These are phyloP conservation scores for Phoenix roebelenii DNA, from an alignment of 176 grass and related monocot species.

Conservation along the genomic window DNA sequence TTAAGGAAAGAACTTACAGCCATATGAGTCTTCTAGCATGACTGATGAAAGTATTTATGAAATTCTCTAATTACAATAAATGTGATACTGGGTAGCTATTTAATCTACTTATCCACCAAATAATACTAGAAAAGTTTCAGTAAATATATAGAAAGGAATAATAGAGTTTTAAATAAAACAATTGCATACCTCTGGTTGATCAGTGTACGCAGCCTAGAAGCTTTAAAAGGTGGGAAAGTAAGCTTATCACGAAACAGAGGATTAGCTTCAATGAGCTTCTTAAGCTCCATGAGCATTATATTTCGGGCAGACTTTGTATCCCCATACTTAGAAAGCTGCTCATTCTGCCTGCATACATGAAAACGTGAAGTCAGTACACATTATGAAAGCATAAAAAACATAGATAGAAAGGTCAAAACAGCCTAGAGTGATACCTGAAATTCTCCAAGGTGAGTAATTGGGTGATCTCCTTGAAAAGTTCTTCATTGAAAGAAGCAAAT, in stretches of 20 bases:
- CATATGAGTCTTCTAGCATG: too few relatives aligned
- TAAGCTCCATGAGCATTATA: constrained; percentile 98
- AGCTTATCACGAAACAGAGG: constrained; percentile 95
- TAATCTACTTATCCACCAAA: too few relatives aligned
- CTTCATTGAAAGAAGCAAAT: constrained; percentile 97
- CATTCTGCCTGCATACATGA: constrained; percentile 74
- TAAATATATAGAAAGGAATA: background rate
- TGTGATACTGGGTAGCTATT: too few relatives aligned
- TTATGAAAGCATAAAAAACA: background rate
- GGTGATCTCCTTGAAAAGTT: constrained; percentile 99
- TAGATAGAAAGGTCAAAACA: background rate
- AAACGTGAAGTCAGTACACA: constrained; percentile 5
- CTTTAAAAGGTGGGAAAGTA: constrained; percentile 91
- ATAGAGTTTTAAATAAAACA: constrained; percentile 5
- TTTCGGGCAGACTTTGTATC: constrained; percentile 98
- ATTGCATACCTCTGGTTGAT: constrained; percentile 88
- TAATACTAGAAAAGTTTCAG: too few relatives aligned
- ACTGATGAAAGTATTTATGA: too few relatives aligned
- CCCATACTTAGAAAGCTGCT: constrained; percentile 97
- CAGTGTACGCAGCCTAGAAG: constrained; percentile 85
- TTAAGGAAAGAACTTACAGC: too few relatives aligned
- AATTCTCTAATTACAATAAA: too few relatives aligned
- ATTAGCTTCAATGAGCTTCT: constrained; percentile 95
- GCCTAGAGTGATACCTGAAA: constrained; percentile 52
- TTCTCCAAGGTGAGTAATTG: constrained; percentile 97